These are phyloP conservation scores for Quercus ilex DNA, from an alignment of 306 rosid species.

Conservation along the genomic window DNA sequence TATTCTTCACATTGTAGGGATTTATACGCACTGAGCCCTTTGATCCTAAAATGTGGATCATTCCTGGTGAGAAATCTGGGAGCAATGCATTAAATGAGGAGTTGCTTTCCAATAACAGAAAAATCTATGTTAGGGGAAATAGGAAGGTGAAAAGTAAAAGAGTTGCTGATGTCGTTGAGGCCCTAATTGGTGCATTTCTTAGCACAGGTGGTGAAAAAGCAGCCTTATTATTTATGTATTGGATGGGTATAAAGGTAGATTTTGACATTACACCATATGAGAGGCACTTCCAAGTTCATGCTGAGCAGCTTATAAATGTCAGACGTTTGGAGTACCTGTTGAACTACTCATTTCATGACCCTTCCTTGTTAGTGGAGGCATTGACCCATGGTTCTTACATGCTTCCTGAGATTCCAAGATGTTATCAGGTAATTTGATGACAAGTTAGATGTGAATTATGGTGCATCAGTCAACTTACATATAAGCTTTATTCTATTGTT, in stretches of 20 bases:
- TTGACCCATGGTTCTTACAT: conserved; percentile 89
- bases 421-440: conserved; percentile 66
- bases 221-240: conserved; percentile 60
- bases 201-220: conserved; percentile 68
- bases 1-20: conserved; percentile 51
- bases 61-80: conserved; percentile 53
- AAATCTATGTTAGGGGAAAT: conserved; percentile 32
- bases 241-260: conserved; percentile 67
- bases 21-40: conserved; percentile 63
- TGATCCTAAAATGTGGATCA: conserved; percentile 60
- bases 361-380: conserved; percentile 74
- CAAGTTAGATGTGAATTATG: not conserved
- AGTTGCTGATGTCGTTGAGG: conserved; percentile 89
- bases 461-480: not conserved
- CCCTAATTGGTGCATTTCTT: conserved; percentile 84
- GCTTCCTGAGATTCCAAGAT: conserved; percentile 77
- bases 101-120: conserved; percentile 13
- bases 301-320: conserved; percentile 48
- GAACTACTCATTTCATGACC: conserved; percentile 57
- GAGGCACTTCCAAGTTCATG: conserved; percentile 31
- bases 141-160: conserved; percentile 52
- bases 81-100: conserved; percentile 31
- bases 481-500: too few relatives aligned
- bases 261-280: conserved; percentile 39
- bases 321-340: conserved; percentile 42